phyloP scores from a whole-genome alignment of 2,329 filamentous ascomycete species.

The Cercospora sp. region DNA sequence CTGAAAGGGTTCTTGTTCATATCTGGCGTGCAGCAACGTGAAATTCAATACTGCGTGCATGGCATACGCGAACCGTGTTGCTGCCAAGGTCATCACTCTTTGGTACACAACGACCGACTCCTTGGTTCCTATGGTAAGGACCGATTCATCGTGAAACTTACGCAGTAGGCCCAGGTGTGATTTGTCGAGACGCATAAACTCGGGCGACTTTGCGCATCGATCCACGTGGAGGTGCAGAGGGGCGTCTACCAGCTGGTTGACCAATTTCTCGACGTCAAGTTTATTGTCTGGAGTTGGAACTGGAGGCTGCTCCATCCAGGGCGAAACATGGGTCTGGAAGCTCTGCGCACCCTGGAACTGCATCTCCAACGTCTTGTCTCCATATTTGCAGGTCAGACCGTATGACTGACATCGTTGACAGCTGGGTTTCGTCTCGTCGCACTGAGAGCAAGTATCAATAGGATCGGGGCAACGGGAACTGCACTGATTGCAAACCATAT shows the following conservation, averaged over 20 bases:
- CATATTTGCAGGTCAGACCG: slow-evolving; percentile 54
- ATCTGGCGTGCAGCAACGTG: slow-evolving; percentile 56
- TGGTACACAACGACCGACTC: slow-evolving; percentile 30
- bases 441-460: slow-evolving; percentile 42
- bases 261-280: slow-evolving; percentile 10
- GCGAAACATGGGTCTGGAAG: slow-evolving; percentile 25
- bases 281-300: slow-evolving; percentile 10
- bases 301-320: not conserved
- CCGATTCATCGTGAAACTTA: slow-evolving; percentile 30
- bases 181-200: slow-evolving; percentile 23
- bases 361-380: slow-evolving; percentile 30
- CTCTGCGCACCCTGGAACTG: slow-evolving; percentile 28
- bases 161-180: slow-evolving; percentile 29
- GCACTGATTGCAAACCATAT: slow-evolving; percentile 1
- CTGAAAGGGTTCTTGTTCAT: slow-evolving; percentile 37
- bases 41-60: slow-evolving; percentile 57
- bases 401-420: slow-evolving; percentile 53
- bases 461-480: not conserved
- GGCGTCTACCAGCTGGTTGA: slow-evolving; percentile 22
- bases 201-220: slow-evolving; percentile 10
- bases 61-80: slow-evolving; percentile 49
- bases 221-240: slow-evolving; percentile 23
- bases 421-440: slow-evolving; percentile 54
- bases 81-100: slow-evolving; percentile 20
- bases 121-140: slow-evolving; percentile 32